Base-by-base conservation (phyloP, 352 stramenopile species). In the Achlya hypogyna region DNA sequence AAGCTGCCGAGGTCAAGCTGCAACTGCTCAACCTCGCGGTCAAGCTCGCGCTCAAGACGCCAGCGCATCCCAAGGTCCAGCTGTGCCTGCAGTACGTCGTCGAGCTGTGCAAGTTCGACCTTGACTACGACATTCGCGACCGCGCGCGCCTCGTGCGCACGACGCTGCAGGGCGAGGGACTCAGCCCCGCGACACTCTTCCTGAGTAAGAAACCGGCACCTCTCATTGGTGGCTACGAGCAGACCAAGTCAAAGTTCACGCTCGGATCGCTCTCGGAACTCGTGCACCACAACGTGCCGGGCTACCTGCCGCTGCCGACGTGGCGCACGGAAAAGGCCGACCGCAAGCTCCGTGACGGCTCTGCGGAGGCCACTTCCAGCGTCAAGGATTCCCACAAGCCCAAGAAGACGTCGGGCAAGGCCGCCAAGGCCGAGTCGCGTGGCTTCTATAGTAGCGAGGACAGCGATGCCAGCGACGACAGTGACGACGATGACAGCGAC, bases 51-150 rank as follows among this genome's bases (percentile, higher is more conserved):
- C 86, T 88, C 45, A 84, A 73, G 52, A 79, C 82, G 68, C 89
- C 75, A 5, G 85, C 78, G 63, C 85, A 81, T 71, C 71, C 76
- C 34, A 86, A 90, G 16, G 81, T 95, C 42, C 78, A 89, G 52
- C 64, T 91, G 60, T 73, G 97, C 23, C 69, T 95, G 1, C 79
- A 90, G 62, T 97, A 97, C 59, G 82, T 98, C 59, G 84, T 98
- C 35, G 89, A 98, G 68, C 72, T 98, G 31, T 92, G 84, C 60
- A 87, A 95, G 66, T 97, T 97, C 64, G 93, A 98, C 71, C 71
- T 85, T 6, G 87, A 97, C 68, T 97, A 96, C 63, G 93, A 98
- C 51, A 77, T 98, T 4, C 87, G 93, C 8, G 93, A 98, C 65
- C 86, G 92, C 6, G 88, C 87, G 23, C 85, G 93, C 49, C 78